Evolutionary conservation across 2,329 filamentous ascomycete genomes (phyloP), one percentile per base, ranked within the genome.

Genomic region (Epichloe aotearoae): DNA sequence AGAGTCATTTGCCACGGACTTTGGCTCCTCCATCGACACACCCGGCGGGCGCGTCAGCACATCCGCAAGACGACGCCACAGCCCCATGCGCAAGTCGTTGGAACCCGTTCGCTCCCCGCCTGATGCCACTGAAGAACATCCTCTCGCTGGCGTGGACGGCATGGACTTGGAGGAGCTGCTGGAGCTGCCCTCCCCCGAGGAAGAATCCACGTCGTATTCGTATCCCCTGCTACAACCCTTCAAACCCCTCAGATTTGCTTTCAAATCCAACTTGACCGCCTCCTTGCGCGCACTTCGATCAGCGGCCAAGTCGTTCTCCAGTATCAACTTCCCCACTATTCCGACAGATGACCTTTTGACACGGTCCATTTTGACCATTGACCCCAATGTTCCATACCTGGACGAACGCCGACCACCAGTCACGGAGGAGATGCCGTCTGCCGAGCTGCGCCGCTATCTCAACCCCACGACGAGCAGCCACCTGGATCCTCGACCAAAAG

Each of bases 211-310:
- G 20, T 44, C 50, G 17, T 50, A 19, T 17, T 49, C 50, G 17
- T 47, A 26, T 20, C 62, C 65, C 23, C 61, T 66, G 30, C 57
- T 63, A 2, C 59, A 67, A 42, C 66, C 66, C n/a, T 67, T 76
- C 53, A 72, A 67, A 47, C 76, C 77, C 2, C 66, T 80, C 37
- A 70, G 71, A 52, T 73, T 73, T 37, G 80, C 75, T 6, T 84
- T 85, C 68, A 84, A 83, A 62, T 84, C 81, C 3, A 85, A 85
- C 59, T 62, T 85, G 38, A 84, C 82, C 5, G 81, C 82, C 6
- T 85, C 82, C 10, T 67, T 85, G 45, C 75, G 79, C 19, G 81
- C 81, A 36, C 63, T 85, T 52, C 76, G 78, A 53, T 82, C 77
- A 37, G 82, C 82, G 2, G 82, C 82, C 47, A 77, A 74, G 53